A percentile compares a stretch with the other conserved stretches of the same genome.
These are phyloP conservation scores for Penicillium egyptiacum DNA, from an alignment of 495 filamentous ascomycete species.

Conservation along the genomic window DNA sequence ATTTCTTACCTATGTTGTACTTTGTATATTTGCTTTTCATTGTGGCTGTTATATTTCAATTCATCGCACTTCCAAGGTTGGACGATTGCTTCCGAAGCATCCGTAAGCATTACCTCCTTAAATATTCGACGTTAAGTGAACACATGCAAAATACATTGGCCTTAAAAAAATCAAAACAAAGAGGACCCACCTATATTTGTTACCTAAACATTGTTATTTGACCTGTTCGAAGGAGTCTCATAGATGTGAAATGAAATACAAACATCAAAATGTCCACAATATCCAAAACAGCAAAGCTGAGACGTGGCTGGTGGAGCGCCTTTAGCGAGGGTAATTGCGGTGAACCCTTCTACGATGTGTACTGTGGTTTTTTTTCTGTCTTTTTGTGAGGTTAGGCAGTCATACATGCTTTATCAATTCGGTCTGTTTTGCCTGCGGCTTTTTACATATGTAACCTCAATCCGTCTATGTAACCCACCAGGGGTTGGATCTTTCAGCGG, in stretches of 20 bases:
- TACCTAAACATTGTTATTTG: background rate
- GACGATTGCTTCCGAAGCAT: too few species aligned
- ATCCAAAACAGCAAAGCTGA: slow-evolving; percentile 1
- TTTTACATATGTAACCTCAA: slow-evolving; percentile 1
- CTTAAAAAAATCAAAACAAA: background rate
- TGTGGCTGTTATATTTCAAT: background rate
- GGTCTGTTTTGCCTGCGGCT: background rate
- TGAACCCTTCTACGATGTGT: slow-evolving; percentile 6
- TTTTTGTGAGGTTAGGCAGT: slow-evolving; percentile 5
- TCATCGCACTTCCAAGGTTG: too few species aligned
- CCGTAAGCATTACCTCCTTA: background rate
- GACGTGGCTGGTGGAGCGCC: slow-evolving; percentile 6
- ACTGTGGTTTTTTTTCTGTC: background rate
- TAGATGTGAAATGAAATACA: background rate
- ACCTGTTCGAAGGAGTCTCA: background rate
- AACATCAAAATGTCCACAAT: background rate
- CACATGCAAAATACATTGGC: background rate
- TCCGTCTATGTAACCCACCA: background rate
- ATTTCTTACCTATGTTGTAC: background rate
- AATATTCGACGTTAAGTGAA: background rate
- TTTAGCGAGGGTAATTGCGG: slow-evolving; percentile 13
- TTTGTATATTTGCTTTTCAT: background rate
- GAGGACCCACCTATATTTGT: background rate
- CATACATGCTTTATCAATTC: slow-evolving; percentile 2
- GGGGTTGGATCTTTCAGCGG: background rate